Base-by-base conservation (phyloP, 352 stramenopile genomes). In the Pythium periplocum region DNA sequence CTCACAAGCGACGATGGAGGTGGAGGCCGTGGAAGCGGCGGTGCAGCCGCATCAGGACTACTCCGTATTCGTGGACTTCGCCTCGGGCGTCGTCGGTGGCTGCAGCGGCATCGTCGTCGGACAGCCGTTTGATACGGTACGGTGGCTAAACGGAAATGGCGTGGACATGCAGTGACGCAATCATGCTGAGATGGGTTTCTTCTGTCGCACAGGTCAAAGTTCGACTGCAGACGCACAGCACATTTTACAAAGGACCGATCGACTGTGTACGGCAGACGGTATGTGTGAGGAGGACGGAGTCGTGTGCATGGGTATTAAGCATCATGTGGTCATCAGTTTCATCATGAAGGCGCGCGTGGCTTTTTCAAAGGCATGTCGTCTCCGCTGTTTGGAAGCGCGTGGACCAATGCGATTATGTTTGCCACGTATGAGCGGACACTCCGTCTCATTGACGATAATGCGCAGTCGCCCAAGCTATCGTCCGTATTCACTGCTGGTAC, bases 381-480 rank as follows among this genome's bases (percentile, higher is more conserved):
- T 34, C 84, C 84, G 43, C 68, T 95, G 9, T 72, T 95, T 39
- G 81, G 82, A 40, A 95, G 80, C 48, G 82, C 83, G 12, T 86
- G 76, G 53, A 92, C 80, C n/a, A 95, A 91, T 60, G 84, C 84
- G 33, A 83, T 93, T 53, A 86, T 95, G 74, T 95, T 95, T 61
- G 79, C 80, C 7, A 70, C 75, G 8, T 92, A 93, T 42, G 84
- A 92, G 59, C 76, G 76, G 50, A 85, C 76, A 46, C 61, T 92
- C 8, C 74, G 73, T 11, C 46, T 70, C 32, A 80, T 91, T 30
- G 80, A 89, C 53, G 60, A 80, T 37, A 75, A 77, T 11, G 55
- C 72, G 10, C 53, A 79, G 33, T 60, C 70, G 1, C 77, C 82
- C 30, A 69, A 72, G 42, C 67, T 95, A 4, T 62, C 67, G 53